Evolutionary conservation across 352 stramenopile species (phyloP).

Genomic region (Pythium utonaiense): DNA sequence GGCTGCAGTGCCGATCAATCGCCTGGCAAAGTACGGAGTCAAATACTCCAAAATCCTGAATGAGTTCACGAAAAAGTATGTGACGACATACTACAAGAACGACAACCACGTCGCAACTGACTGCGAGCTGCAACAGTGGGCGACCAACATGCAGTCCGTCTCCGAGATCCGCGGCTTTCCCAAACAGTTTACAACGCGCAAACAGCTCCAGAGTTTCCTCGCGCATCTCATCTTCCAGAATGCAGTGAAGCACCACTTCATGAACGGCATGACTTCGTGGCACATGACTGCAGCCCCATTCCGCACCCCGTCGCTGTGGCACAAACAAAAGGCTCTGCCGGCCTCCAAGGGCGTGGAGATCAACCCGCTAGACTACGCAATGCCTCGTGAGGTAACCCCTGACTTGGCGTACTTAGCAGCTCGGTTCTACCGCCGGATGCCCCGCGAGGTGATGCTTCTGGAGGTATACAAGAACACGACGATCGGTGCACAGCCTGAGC

Average conservation of each 20-base stretch:
- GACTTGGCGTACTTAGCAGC: slow-evolving; percentile 3
- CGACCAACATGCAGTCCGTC: slow-evolving; percentile 20
- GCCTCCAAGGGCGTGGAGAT: slow-evolving; percentile 26
- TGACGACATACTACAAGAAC: slow-evolving; percentile 4
- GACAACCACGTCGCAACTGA: slow-evolving; percentile 13
- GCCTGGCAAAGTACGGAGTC: slow-evolving; percentile 29
- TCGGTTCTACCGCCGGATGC: not conserved
- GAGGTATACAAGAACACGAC: slow-evolving; percentile 3
- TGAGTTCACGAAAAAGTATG: not conserved
- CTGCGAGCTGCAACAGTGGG: slow-evolving; percentile 31
- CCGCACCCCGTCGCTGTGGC: slow-evolving; percentile 41
- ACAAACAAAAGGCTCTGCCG: slow-evolving; percentile 23
- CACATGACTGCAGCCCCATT: slow-evolving; percentile 37
- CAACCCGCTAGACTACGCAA: slow-evolving; percentile 29
- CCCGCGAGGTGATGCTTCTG: slow-evolving; percentile 4
- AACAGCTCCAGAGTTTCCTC: slow-evolving; percentile 16
- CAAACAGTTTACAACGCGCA: not conserved
- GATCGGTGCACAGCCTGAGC: not conserved
- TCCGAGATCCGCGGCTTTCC: slow-evolving; percentile 37
- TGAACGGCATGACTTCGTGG: slow-evolving; percentile 48
- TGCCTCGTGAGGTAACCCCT: not conserved
- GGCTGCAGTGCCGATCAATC: slow-evolving; percentile 21
- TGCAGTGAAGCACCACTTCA: slow-evolving; percentile 47
- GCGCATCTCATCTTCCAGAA: slow-evolving; percentile 37
- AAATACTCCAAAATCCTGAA: slow-evolving; percentile 8